Evolutionary conservation across 2,329 filamentous ascomycete species (phyloP).

Genomic region (Penicillium sp.): DNA sequence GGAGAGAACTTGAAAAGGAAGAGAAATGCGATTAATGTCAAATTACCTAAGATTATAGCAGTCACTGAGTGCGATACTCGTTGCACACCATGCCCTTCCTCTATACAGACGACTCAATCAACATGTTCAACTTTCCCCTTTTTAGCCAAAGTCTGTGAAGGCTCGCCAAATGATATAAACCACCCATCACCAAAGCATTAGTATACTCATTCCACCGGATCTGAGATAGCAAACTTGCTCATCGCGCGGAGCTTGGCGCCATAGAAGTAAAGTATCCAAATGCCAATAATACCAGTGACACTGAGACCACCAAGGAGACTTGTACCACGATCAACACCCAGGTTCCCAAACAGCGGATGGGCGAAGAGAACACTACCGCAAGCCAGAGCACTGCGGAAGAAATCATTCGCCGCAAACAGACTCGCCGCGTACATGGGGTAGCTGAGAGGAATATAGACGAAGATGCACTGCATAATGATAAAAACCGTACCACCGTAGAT

Average conservation of each 20-base stretch:
- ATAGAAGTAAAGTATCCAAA: conserved; percentile 33
- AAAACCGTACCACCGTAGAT: conserved; percentile 40
- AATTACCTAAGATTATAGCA: no score
- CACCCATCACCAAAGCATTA: not conserved
- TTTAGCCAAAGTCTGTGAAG: no score
- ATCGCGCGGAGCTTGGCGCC: conserved; percentile 31
- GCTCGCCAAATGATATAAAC: no score
- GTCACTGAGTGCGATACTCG: no score
- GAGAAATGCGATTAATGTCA: no score
- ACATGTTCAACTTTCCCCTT: no score
- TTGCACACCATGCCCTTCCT: no score
- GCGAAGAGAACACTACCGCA: conserved; percentile 33
- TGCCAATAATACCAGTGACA: conserved; percentile 35
- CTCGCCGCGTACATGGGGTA: conserved; percentile 36
- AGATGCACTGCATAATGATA: conserved; percentile 43
- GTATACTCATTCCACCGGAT: not conserved
- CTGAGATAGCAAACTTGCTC: conserved; percentile 31
- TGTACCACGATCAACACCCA: conserved; percentile 33
- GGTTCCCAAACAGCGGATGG: conserved; percentile 32
- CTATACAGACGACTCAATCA: no score
- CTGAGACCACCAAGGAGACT: conserved; percentile 39
- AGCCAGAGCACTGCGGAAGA: conserved; percentile 27
- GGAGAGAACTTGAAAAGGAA: no score
- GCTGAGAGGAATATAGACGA: conserved; percentile 38
- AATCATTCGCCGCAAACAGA: conserved; percentile 39